Conservation (phyloP, 1,139 yeast species). For the Zygotorulaspora mrakii region DNA sequence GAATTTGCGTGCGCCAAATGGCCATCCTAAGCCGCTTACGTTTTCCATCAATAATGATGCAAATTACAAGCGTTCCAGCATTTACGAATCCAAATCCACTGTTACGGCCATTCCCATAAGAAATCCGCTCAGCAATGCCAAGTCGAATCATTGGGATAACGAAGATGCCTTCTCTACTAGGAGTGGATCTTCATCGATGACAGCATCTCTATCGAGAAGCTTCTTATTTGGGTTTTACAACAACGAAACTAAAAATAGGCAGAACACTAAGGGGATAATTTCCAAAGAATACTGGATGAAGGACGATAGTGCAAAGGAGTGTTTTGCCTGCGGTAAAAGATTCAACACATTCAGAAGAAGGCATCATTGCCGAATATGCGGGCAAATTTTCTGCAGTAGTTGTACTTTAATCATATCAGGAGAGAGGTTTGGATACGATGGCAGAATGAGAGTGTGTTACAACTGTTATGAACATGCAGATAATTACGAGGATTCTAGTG, state of each 20-base stretch:
- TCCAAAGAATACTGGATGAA: constrained; percentile 87
- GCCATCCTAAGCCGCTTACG: constrained; percentile 17
- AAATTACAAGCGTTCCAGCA: constrained; percentile 32
- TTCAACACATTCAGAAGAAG: constrained; percentile 80
- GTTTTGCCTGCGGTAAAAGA: constrained; percentile 69
- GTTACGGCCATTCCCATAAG: constrained; percentile 36
- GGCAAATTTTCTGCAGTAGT: constrained; percentile 87
- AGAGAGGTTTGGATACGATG: constrained; percentile 62
- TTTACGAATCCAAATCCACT: constrained; percentile 35
- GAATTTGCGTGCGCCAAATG: not conserved
- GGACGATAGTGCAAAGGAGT: constrained; percentile 78
- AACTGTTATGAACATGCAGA: constrained; percentile 66
- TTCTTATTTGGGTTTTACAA: constrained; percentile 48
- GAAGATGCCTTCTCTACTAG: constrained; percentile 31
- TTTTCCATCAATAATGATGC: constrained; percentile 29
- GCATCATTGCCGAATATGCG: constrained; percentile 94
- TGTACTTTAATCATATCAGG: constrained; percentile 82
- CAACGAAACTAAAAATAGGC: constrained; percentile 39
- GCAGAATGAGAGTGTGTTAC: constrained; percentile 73
- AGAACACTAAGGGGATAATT: constrained; percentile 39
- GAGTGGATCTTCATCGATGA: constrained; percentile 39
- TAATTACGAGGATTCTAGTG: constrained; percentile 65
- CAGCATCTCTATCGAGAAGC: constrained; percentile 41
- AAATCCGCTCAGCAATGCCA: constrained; percentile 16
- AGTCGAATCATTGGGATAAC: constrained; percentile 15